These are phyloP conservation scores for Phytophthora pini DNA, from an alignment of 352 stramenopile species.

Conservation along the genomic window DNA sequence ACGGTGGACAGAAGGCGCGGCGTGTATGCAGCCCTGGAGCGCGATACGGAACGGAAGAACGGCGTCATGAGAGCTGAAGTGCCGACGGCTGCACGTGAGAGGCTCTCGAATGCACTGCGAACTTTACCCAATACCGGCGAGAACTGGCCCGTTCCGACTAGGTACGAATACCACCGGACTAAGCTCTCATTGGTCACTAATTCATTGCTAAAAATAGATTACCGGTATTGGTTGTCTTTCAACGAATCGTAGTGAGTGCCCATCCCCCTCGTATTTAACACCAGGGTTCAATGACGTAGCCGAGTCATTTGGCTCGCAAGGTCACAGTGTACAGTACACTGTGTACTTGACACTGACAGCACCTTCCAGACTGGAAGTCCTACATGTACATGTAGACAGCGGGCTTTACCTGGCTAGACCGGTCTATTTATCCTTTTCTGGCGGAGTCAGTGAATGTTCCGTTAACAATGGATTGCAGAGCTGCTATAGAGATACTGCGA, in stretches of 20 bases:
- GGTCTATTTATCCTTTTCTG: no score
- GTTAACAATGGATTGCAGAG: no score
- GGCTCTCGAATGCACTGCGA: slow-evolving; percentile 24
- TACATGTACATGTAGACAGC: no score
- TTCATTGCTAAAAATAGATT: background rate
- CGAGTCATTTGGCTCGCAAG: no score
- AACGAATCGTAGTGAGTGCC: slow-evolving; percentile 15
- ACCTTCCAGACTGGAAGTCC: no score
- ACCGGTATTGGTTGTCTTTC: slow-evolving; percentile 7
- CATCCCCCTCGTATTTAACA: slow-evolving; percentile 35
- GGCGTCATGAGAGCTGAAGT: slow-evolving; percentile 33
- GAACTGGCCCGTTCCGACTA: slow-evolving; percentile 16
- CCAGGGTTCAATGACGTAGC: slow-evolving; percentile 5
- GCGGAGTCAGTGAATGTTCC: no score
- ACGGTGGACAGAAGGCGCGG: slow-evolving; percentile 47
- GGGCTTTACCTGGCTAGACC: no score
- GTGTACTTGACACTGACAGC: no score
- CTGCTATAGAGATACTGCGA: no score
- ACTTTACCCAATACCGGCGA: slow-evolving; percentile 11
- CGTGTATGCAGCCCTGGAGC: slow-evolving; percentile 11
- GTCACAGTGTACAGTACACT: no score
- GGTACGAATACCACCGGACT: slow-evolving; percentile 10
- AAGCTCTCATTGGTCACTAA: slow-evolving; percentile 5
- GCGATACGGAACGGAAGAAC: slow-evolving; percentile 38
- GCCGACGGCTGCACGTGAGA: slow-evolving; percentile 15